phyloP scores from a whole-genome alignment of 2,329 filamentous ascomycete species.

The Epicoccum sorghinum region DNA sequence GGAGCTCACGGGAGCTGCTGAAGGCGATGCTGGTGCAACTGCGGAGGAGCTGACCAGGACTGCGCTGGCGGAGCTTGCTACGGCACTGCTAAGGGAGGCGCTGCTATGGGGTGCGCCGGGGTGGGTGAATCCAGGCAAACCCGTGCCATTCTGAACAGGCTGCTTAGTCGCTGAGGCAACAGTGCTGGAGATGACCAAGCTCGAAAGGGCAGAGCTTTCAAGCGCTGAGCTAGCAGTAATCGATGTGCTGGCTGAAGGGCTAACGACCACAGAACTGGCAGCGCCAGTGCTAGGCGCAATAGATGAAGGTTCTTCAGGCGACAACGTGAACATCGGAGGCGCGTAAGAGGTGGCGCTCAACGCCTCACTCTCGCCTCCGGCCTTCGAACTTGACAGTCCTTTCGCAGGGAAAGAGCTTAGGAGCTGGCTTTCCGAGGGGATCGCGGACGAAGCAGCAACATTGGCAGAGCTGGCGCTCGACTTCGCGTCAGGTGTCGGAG shows the following conservation, averaged over 20 bases:
- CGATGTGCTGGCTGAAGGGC: neutral
- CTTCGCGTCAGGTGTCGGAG: slow-evolving; percentile 13
- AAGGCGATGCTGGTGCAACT: neutral
- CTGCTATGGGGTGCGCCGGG: slow-evolving; percentile 13
- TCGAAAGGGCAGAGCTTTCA: neutral
- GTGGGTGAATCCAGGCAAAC: slow-evolving; percentile 30
- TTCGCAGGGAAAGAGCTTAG: slow-evolving; percentile 9
- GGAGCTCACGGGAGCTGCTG: slow-evolving; percentile 2
- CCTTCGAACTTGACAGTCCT: slow-evolving; percentile 21
- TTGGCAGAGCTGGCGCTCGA: slow-evolving; percentile 19
- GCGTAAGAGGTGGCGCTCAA: slow-evolving; percentile 21
- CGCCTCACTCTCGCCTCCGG: slow-evolving; percentile 21
- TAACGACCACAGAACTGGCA: neutral
- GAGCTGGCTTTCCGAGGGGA: slow-evolving; percentile 14
- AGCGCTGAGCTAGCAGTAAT: neutral
- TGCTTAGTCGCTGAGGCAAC: slow-evolving; percentile 7
- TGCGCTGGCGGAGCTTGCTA: neutral
- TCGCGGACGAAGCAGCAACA: slow-evolving; percentile 1
- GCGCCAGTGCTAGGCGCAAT: slow-evolving; percentile 12
- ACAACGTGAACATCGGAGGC: slow-evolving; percentile 34
- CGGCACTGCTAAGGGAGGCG: neutral
- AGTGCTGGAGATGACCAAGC: neutral
- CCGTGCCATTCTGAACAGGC: slow-evolving; percentile 20
- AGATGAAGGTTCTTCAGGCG: slow-evolving; percentile 25
- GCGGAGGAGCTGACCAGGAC: slow-evolving; percentile 5